Conservation (phyloP, 2,329 filamentous ascomycete species). For the Fusarium sp. region DNA sequence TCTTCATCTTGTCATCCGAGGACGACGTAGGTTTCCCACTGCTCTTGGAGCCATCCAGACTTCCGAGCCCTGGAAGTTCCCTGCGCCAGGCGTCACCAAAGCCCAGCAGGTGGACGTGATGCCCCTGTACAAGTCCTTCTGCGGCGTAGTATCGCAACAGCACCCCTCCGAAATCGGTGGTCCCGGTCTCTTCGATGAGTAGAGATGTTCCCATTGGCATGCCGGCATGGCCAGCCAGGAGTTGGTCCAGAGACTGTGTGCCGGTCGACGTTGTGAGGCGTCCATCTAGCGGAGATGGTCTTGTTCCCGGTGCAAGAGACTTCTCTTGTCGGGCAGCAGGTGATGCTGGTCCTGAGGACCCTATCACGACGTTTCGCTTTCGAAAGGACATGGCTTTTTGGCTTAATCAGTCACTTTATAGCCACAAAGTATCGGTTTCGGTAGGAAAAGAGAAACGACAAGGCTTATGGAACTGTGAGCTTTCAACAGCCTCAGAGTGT, state of each 20-base stretch:
- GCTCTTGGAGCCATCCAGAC: constrained; percentile 53
- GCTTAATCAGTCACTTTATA: neutral
- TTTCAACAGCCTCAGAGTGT: neutral
- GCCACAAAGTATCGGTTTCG: neutral
- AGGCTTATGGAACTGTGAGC: neutral
- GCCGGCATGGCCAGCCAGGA: constrained; percentile 88
- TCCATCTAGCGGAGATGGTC: constrained; percentile 90
- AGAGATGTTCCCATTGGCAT: constrained; percentile 84
- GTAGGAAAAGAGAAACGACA: neutral
- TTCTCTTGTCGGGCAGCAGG: constrained; percentile 48
- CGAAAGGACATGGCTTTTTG: constrained; percentile 64
- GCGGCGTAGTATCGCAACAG: constrained; percentile 91
- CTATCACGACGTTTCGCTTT: constrained; percentile 67
- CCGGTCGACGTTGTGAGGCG: constrained; percentile 92
- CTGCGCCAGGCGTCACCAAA: constrained; percentile 83
- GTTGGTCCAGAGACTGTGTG: constrained; percentile 83
- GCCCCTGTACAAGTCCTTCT: constrained; percentile 91
- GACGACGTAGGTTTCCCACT: constrained; percentile 53
- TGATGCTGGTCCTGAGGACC: constrained; percentile 41
- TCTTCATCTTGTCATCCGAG: constrained; percentile 88
- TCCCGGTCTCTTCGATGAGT: constrained; percentile 88
- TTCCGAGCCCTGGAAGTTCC: constrained; percentile 81
- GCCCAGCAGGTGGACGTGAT: constrained; percentile 87
- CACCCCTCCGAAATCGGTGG: constrained; percentile 91
- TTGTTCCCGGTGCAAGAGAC: constrained; percentile 64